Base-by-base conservation (phyloP, 192 early-diverging fungal species). In the Umbelopsis ramanniana region DNA sequence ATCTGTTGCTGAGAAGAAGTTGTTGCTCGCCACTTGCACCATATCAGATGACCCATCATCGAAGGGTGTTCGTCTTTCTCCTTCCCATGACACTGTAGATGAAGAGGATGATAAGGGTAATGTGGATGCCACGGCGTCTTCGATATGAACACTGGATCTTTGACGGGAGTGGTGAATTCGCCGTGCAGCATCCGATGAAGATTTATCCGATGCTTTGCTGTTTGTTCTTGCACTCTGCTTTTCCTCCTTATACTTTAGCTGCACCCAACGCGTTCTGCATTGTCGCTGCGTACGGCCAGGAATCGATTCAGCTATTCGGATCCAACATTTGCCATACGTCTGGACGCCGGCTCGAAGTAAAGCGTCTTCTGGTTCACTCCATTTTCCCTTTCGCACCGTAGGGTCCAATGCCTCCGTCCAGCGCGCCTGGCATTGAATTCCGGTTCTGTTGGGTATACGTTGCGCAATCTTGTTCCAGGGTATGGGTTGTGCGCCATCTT, bases 371-470 rank as follows among this genome's bases (percentile, higher is more conserved):
- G 81, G 81, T 2, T 66, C 40, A 2, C 74, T 77, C 87, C 87
- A 88, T 52, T 83, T 82, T 0, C 84, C 87, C 37, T 85, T 86
- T 24, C 82, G 70, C 11, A 88, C 87, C 33, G 55, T 73, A 7
- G 87, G 87, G 66, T 88, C 85, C 12, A 88, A 48, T 1, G 87
- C 87, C 73, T 88, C 87, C 14, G 85, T 84, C 83, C 83, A 88
- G 10, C 87, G 80, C 37, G 87, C 87, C 60, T 88, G 87, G 22
- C 85, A 86, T 57, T 88, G 87, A 47, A 88, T 86, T 1, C 87
- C 87, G 4, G 85, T 85, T 54, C 87, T 60, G 40, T 85, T 83
- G 6, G 83, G 83, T 23, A 85, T 83, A 23, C 78, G 73, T 21
- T 76, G 67, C 0, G 83, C 83, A 52, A 84, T 82, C 54, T 77